Evolutionary conservation across 371 early-diverging fungal genomes (phyloP).

Genomic region (Mortierella sp.): DNA sequence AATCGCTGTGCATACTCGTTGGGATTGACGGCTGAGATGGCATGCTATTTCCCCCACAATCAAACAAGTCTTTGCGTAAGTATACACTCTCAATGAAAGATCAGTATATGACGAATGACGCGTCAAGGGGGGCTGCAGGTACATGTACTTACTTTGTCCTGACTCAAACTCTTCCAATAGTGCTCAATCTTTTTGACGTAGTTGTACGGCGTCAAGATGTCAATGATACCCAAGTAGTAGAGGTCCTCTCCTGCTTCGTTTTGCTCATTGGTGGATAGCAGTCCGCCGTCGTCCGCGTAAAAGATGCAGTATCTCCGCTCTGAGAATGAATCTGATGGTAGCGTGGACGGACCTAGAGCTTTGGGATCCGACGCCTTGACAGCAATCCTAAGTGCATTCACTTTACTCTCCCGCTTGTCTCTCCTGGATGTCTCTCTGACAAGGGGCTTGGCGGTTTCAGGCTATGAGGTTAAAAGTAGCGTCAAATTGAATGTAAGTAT

Average conservation of each 20-base stretch:
- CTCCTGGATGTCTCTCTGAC: slow-evolving; percentile 45
- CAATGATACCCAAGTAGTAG: slow-evolving; percentile 95
- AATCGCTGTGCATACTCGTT: slow-evolving; percentile 86
- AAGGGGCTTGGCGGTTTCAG: slow-evolving; percentile 60
- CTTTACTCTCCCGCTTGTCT: slow-evolving; percentile 68
- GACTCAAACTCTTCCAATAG: slow-evolving; percentile 81
- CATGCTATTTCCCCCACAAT: slow-evolving; percentile 54
- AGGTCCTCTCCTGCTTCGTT: slow-evolving; percentile 74
- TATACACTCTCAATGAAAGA: too few species aligned
- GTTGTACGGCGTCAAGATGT: slow-evolving; percentile 95
- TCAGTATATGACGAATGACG: too few species aligned
- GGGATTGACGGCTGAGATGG: slow-evolving; percentile 92
- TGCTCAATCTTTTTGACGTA: slow-evolving; percentile 87
- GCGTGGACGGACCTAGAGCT: slow-evolving; percentile 63
- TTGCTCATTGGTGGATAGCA: slow-evolving; percentile 77
- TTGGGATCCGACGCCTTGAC: slow-evolving; percentile 74
- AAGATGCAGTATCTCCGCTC: slow-evolving; percentile 79
- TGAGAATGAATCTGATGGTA: slow-evolving; percentile 60
- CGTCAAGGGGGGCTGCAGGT: too few species aligned
- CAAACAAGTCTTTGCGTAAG: too few species aligned
- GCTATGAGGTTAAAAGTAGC: slow-evolving; percentile 36
- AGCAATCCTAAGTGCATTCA: slow-evolving; percentile 73
- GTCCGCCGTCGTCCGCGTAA: slow-evolving; percentile 93
- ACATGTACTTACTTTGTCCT: slow-evolving; percentile 68
- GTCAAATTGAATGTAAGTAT: not conserved